phyloP scores from a whole-genome alignment of 257 asterid genomes.

The Solanum medicagineum region DNA sequence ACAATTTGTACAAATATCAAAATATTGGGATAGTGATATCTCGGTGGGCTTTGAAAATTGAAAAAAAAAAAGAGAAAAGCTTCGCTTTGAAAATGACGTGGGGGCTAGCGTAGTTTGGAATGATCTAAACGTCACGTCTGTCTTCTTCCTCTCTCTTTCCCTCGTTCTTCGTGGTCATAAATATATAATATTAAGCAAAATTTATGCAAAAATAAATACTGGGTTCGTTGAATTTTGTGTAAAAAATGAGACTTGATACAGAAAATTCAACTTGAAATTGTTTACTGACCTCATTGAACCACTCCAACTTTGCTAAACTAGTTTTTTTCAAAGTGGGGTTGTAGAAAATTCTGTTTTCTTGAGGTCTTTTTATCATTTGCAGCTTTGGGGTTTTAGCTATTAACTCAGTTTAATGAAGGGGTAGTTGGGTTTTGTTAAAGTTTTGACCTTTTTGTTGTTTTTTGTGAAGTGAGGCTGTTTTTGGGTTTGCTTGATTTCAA shows the following conservation, averaged over 20 bases:
- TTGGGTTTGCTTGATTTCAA: constrained; percentile 12
- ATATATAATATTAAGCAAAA: neutral
- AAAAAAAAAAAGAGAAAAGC: constrained; percentile 14
- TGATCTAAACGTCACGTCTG: constrained; percentile 47
- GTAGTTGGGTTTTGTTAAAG: neutral
- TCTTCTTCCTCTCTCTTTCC: constrained; percentile 9
- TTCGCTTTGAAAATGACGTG: constrained; percentile 48
- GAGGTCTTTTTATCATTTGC: neutral
- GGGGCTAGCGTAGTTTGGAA: constrained; percentile 32
- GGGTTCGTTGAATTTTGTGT: constrained; percentile 40
- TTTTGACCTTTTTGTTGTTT: constrained; percentile 3
- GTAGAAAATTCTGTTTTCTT: constrained; percentile 2
- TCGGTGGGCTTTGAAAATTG: constrained; percentile 42
- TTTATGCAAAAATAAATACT: neutral
- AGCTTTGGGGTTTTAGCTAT: constrained; percentile 7
- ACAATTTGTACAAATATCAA: neutral
- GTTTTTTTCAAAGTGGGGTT: constrained; percentile 5
- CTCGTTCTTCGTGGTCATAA: neutral
- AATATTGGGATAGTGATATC: neutral
- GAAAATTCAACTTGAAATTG: constrained; percentile 18
- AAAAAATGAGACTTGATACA: constrained; percentile 1
- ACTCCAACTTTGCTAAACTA: neutral
- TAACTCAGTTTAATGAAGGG: constrained; percentile 6
- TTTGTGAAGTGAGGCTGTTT: neutral
- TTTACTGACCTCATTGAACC: neutral